Base-by-base conservation (phyloP, 108 stramenopile species). In the Fragilariopsis cylindrus region DNA sequence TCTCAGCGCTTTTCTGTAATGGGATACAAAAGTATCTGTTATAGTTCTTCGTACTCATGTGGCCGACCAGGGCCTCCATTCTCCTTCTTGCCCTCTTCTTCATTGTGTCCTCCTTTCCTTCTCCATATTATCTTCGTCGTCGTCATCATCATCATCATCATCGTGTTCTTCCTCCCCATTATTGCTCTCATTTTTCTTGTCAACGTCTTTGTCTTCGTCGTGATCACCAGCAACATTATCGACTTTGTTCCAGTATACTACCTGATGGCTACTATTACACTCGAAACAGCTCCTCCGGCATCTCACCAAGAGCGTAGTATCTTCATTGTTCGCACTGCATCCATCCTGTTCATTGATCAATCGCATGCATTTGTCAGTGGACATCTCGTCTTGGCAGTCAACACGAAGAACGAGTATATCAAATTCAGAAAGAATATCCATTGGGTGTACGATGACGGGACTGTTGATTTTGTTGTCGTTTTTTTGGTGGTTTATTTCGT, bases 121-220 rank as follows among this genome's bases (percentile, higher is more conserved):
- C 50, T 52, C 12, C 50, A 52, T 9, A 9, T 13, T 52, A 9
- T 52, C 1, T 52, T 13, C 50, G 9, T 53, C 52, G 15, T 53
- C 15, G 5, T 56, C 55, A 56, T 56, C 55, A 56, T 56, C 55
- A 56, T 56, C 55, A 19, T 19, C 55, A 56, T 56, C 16, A 5
- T 56, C 19, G 55, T 19, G 19, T 5, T 19, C 55, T 56, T 56
- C 55, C 7, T 56, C 55, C 5, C 19, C 55, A 9, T 56, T 19
- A 19, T 19, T 19, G 19, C 19, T 19, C 5, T 56, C 55, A 9
- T 56, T 19, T 56, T 19, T 19, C 16, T 56, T 19, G 55, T 56
- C 55, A 19, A 19, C 55, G 55, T 56, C 55, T n/a, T 56, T 19
- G 55, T 56, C 11, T n/a, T 56, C 55, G 11, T 56, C 55, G 7